These are phyloP conservation scores for Arabidopsis thaliana DNA, from an alignment of 345 rosid genomes.

Conservation along the genomic window DNA sequence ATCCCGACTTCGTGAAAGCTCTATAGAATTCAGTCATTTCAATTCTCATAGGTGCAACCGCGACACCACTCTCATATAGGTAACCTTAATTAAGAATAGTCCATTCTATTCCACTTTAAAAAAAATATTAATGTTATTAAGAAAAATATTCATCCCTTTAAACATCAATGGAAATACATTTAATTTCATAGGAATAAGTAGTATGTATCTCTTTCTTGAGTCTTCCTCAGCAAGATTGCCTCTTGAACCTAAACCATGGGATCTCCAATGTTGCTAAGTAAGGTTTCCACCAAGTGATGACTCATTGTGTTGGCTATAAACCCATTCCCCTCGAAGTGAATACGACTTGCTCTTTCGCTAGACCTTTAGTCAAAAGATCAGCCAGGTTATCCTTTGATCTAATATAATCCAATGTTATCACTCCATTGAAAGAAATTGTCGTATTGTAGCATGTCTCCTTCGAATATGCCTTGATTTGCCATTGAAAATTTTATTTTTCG, in stretches of 20 bases:
- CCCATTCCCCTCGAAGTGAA: not conserved
- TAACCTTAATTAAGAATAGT: too few relatives aligned
- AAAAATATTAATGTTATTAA: slow-evolving; percentile 11
- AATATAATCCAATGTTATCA: not conserved
- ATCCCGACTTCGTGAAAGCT: too few relatives aligned
- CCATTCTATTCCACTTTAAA: too few relatives aligned
- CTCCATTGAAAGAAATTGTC: slow-evolving; percentile 8
- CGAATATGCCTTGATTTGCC: slow-evolving; percentile 16
- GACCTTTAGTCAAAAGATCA: slow-evolving; percentile 6
- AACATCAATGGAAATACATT: not conserved
- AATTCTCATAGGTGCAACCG: too few relatives aligned
- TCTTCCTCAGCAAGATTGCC: not conserved
- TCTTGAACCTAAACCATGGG: slow-evolving; percentile 12
- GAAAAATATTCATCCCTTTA: not conserved
- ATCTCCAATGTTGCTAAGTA: slow-evolving; percentile 18
- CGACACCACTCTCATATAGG: too few relatives aligned
- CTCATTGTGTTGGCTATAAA: slow-evolving; percentile 13
- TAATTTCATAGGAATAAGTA: not conserved
- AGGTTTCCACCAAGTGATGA: slow-evolving; percentile 19
- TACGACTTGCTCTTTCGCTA: not conserved
- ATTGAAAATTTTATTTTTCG: not conserved
- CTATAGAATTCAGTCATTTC: too few relatives aligned
- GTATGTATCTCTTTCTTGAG: too few relatives aligned
- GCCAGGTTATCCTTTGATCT: not conserved
- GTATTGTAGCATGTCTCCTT: not conserved